Evolutionary conservation across 2,329 filamentous ascomycete genomes (phyloP), one percentile per base, ranked within the genome.

Genomic region (Penicillium decumbens): DNA sequence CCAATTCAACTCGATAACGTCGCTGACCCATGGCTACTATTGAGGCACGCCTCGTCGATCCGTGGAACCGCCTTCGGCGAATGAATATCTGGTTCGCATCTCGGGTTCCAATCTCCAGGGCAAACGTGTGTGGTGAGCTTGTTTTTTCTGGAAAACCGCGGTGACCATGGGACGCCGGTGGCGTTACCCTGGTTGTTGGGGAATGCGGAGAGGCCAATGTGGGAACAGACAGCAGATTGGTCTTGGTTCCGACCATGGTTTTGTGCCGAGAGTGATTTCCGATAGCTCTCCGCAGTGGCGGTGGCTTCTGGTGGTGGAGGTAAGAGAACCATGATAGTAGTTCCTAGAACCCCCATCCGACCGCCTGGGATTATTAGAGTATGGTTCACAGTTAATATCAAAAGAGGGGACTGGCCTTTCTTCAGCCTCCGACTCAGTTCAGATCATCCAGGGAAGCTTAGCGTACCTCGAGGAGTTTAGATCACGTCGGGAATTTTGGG

Each of bases 181-280:
- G 24, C 27, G 23, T 39, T 25, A 29, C 32, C 20, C 32, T 35
- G 43, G 44, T 32, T 51, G 30, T n/a, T 27, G 4, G 33, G 44
- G 27, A 48, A 55, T 53, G 54, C 49, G 55, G 52, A 57, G 55
- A 54, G 45, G 23, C 43, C 51, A 51, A 49, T 53, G 37, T 23
- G 8, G 15, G 25, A 10, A 24, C 20, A 24, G 10, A 18, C 3
- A n/a, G 23, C 10, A 37, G 23, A 25, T n/a, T 24, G 1, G 9
- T 25, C 15, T 35, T 37, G 33, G 2, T 27, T 13, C 23, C 13
- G 41, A 35, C 49, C 51, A 39, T 48, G 51, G 51, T 48, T 50
- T 38, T 20, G 27, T 10, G 18, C 7, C 35, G 8, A 10, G 41
- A 41, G 41, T 42, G 47, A 50, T 52, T 55, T 52, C 52, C 52